Base-by-base conservation (phyloP, 2,329 filamentous ascomycete species). In the Pseudogymnoascus sp. region DNA sequence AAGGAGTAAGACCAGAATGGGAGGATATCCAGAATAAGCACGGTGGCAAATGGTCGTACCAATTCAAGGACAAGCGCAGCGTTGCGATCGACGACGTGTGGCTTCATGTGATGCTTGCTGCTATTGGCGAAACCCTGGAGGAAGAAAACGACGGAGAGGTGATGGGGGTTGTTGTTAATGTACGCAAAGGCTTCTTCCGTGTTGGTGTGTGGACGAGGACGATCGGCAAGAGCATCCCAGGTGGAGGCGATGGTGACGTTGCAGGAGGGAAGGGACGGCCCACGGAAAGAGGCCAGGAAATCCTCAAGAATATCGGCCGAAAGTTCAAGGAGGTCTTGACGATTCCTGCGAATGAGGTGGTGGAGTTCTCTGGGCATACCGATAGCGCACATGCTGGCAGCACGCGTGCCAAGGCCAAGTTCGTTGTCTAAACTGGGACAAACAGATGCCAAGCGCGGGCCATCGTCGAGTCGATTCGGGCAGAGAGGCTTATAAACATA, bases 151-250 rank as follows among this genome's bases (percentile, higher is more conserved):
- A 97, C 74, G 93, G 93, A 71, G 96, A 99, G 78, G 89, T 99
- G 76, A 97, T 97, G 95, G 95, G 95, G 68, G 96, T 99, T 35
- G 95, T 99, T 26, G 93, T 97, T 81, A 99, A 99, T 78, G 93
- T 99, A 65, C 90, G 95, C 77, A 97, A 96, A 82, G 93, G 90
- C 61, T 97, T 99, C 81, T 99, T 92, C 84, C 90, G 95, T 81
- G 89, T 99, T 70, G 93, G 93, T 74, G 86, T 97, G 71, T 99
- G 96, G 95, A 99, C 95, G 67, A 89, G 92, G 73, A 96, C 93
- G 64, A 91, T 91, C 63, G 93, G 93, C 74, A 93, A 93, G 82
- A 84, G 83, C 73, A 87, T 93, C 65, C 87, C 88, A 1, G 86
- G 85, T 65, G 89, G 90, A 69, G 89, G 89, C 64, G 87, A 88